Conservation (phyloP, 2,329 filamentous ascomycete genomes). For the Trichoderma sp. region DNA sequence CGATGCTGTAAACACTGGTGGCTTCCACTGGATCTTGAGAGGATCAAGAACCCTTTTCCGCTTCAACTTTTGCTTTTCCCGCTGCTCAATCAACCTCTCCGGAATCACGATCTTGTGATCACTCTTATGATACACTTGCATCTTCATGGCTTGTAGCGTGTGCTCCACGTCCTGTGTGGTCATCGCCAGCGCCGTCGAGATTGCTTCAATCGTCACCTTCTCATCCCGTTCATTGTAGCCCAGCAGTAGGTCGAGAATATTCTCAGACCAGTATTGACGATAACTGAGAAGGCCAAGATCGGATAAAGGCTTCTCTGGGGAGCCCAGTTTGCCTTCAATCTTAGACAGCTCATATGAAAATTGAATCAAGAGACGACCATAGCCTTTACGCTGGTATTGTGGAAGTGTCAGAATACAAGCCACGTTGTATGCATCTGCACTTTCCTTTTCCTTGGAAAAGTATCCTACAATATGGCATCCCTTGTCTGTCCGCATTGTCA, state of each 20-base stretch:
- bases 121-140: slow-evolving; percentile 93
- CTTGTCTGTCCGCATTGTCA: slow-evolving; percentile 84
- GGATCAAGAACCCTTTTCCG: slow-evolving; percentile 74
- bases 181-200: slow-evolving; percentile 81
- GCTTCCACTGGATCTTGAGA: slow-evolving; percentile 85
- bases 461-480: slow-evolving; percentile 98
- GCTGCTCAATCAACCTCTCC: slow-evolving; percentile 73
- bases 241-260: slow-evolving; percentile 82
- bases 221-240: slow-evolving; percentile 65
- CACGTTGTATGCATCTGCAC: slow-evolving; percentile 93
- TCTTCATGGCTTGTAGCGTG: slow-evolving; percentile 87
- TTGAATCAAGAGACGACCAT: slow-evolving; percentile 88
- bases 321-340: slow-evolving; percentile 91
- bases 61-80: slow-evolving; percentile 78
- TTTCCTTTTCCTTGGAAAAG: slow-evolving; percentile 98
- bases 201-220: slow-evolving; percentile 78
- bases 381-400: slow-evolving; percentile 93
- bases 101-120: slow-evolving; percentile 95
- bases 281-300: slow-evolving; percentile 93
- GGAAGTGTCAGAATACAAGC: slow-evolving; percentile 96
- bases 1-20: slow-evolving; percentile 87
- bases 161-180: slow-evolving; percentile 97
- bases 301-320: slow-evolving; percentile 92
- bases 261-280: slow-evolving; percentile 96
- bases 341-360: slow-evolving; percentile 97